These are phyloP conservation scores for Phytomonas francai DNA, from an alignment of 208 protist species.

Conservation along the genomic window DNA sequence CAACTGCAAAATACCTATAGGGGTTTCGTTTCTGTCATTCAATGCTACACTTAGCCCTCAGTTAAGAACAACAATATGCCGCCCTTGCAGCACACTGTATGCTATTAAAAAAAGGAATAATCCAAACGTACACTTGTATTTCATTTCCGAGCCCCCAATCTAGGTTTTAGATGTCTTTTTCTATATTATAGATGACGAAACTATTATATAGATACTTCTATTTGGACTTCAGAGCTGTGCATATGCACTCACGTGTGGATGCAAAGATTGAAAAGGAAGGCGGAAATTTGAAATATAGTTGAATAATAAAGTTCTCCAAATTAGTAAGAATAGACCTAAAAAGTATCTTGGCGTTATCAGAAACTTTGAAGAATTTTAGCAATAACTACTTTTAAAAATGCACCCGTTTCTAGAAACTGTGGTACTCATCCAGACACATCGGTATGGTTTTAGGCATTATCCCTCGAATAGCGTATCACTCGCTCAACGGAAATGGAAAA, in stretches of 20 bases:
- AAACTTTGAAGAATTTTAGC: neutral
- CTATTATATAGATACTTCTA: neutral
- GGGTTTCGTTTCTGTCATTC: neutral
- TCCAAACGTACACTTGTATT: neutral
- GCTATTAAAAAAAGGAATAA: neutral
- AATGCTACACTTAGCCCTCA: neutral
- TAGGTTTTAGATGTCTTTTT: neutral
- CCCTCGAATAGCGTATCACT: constrained; percentile 14
- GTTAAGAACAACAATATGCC: neutral
- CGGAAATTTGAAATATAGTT: neutral
- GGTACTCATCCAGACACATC: neutral
- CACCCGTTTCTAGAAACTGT: neutral
- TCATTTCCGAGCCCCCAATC: neutral
- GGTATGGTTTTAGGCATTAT: neutral
- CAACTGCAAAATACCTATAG: neutral
- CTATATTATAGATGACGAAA: neutral
- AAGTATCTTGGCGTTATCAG: neutral
- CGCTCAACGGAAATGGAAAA: constrained; percentile 25
- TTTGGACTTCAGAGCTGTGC: neutral
- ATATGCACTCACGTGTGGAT: neutral
- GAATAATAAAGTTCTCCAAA: neutral
- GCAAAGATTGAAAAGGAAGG: neutral
- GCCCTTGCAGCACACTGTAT: neutral
- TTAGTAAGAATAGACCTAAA: neutral
- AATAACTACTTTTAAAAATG: neutral